Evolutionary conservation across 1,139 yeast species (phyloP).

Genomic region (Sugiyamaella xylanicola): DNA sequence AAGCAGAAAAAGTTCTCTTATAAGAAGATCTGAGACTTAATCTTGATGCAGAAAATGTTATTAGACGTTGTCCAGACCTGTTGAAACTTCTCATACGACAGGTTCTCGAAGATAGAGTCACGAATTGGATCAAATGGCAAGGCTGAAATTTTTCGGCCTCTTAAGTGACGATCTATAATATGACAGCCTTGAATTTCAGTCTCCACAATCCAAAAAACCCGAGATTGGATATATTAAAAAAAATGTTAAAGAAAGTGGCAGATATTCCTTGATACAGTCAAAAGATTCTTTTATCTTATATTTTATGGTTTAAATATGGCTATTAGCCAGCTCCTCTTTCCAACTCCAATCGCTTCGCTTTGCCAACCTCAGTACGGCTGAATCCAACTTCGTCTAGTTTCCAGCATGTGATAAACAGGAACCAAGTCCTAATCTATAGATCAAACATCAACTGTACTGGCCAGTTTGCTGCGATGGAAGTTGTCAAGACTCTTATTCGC

Average conservation of each 20-base stretch:
- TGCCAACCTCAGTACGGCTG: slow-evolving; percentile 8
- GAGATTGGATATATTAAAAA: too few species aligned
- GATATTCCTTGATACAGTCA: too few species aligned
- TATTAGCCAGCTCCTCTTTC: too few species aligned
- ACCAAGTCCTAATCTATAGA: background rate
- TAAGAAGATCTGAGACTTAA: background rate
- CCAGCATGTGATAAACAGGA: too few species aligned
- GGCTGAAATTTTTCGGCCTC: slow-evolving; percentile 13
- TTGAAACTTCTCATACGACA: slow-evolving; percentile 4
- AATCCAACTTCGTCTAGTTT: background rate
- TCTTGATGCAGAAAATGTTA: background rate
- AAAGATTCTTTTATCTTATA: too few species aligned
- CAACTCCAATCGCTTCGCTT: too few species aligned
- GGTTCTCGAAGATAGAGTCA: background rate
- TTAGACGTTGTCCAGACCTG: background rate
- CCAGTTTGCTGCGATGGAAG: slow-evolving; percentile 38
- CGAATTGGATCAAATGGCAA: slow-evolving; percentile 1
- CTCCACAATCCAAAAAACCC: too few species aligned
- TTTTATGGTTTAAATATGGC: too few species aligned
- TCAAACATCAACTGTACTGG: background rate
- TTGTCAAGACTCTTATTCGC: slow-evolving; percentile 45
- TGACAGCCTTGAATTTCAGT: too few species aligned
- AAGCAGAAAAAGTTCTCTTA: background rate
- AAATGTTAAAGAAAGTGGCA: too few species aligned
- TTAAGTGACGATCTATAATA: background rate